Percentiles rank a stretch among this genome's conserved stretches.
phyloP scores from a whole-genome alignment of 257 asterid species.

The Solanum corneliomulleri region DNA sequence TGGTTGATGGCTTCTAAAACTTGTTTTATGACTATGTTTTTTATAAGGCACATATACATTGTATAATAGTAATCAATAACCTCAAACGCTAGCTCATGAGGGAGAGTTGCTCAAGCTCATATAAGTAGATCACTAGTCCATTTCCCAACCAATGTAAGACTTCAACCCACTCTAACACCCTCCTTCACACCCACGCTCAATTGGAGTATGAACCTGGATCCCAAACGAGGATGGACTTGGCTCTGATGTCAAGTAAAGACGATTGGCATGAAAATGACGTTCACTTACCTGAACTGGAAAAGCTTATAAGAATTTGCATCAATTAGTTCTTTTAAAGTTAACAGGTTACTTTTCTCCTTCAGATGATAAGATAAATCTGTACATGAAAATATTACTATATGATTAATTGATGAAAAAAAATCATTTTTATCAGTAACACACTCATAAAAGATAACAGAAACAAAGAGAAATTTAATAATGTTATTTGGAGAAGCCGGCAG shows the following conservation, averaged over 20 bases:
- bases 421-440: neutral
- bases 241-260: no score
- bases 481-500: neutral
- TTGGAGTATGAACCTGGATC: no score
- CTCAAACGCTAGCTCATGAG: no score
- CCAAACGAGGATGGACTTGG: no score
- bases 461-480: neutral
- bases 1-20: neutral
- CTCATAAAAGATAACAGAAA: neutral
- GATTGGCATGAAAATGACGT: neutral
- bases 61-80: neutral
- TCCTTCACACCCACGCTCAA: no score
- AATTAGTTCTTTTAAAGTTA: no score
- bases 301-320: neutral
- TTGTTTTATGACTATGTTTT: neutral
- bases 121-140: no score
- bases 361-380: neutral
- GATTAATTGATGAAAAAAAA: neutral
- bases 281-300: no score
- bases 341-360: neutral
- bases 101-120: no score
- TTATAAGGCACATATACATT: neutral
- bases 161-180: no score
- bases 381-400: neutral
- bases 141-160: no score